phyloP scores from a whole-genome alignment of 2,329 filamentous ascomycete genomes.

The Fusarium sp. region DNA sequence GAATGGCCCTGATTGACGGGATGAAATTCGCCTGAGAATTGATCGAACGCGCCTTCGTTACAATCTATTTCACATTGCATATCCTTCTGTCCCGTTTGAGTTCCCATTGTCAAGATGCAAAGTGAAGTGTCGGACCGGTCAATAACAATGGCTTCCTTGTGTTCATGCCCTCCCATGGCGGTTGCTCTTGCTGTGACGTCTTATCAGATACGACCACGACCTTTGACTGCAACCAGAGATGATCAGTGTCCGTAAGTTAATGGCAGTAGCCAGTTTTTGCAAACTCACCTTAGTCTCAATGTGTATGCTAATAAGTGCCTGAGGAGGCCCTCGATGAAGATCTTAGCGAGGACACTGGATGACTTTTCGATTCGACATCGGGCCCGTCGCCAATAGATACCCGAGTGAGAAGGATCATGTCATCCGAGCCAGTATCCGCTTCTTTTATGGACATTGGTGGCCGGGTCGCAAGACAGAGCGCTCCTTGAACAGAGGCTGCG shows the following conservation, averaged over 20 bases:
- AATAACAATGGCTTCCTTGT: background rate
- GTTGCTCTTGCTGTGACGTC: background rate
- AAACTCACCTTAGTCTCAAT: background rate
- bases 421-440: background rate
- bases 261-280: background rate
- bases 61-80: background rate
- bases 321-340: background rate
- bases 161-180: background rate
- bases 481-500: background rate
- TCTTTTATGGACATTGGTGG: background rate
- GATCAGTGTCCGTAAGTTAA: background rate
- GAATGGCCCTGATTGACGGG: background rate
- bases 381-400: background rate
- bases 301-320: background rate
- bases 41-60: background rate
- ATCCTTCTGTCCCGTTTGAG: background rate
- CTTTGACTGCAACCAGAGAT: background rate
- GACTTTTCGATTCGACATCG: background rate
- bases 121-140: background rate
- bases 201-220: background rate
- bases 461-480: background rate
- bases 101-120: background rate
- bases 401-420: background rate
- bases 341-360: background rate
- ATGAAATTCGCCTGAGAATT: background rate